Conservation (phyloP, 495 filamentous ascomycete species). For the Aspergillus egyptiacus region DNA sequence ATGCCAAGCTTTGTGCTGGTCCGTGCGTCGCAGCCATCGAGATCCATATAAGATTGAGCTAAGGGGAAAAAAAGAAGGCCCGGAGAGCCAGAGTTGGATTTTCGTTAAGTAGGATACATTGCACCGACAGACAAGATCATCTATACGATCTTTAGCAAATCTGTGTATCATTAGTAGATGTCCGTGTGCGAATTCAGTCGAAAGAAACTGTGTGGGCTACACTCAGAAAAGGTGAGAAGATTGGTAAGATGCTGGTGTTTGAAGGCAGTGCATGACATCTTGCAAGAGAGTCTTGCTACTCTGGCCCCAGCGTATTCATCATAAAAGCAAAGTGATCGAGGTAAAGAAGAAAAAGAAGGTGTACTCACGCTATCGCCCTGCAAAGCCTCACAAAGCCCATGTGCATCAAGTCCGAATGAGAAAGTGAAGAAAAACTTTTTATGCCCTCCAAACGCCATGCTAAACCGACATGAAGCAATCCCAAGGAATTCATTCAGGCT, state of each 20-base stretch:
- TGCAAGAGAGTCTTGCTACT: slow-evolving; percentile 43
- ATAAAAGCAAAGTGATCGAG: slow-evolving; percentile 13
- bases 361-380: slow-evolving; percentile 7
- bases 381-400: not conserved
- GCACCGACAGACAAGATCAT: not conserved
- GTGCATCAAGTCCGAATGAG: not conserved
- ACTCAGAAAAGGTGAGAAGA: slow-evolving; percentile 49
- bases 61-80: too few relatives aligned
- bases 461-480: slow-evolving; percentile 14
- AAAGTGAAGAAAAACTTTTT: slow-evolving; percentile 14
- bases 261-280: slow-evolving; percentile 45
- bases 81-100: not conserved
- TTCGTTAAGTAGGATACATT: not conserved
- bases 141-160: not conserved
- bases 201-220: not conserved
- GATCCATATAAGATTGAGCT: not conserved
- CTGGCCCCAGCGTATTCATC: slow-evolving; percentile 56
- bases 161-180: slow-evolving; percentile 1
- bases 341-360: slow-evolving; percentile 3
- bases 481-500: slow-evolving; percentile 39
- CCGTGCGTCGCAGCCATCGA: slow-evolving; percentile 22
- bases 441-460: slow-evolving; percentile 24
- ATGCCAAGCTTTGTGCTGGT: slow-evolving; percentile 37
- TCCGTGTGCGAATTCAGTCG: not conserved
- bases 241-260: slow-evolving; percentile 43